Conservation (phyloP, 106 monocot genomes). For the Apostasia ramifera region DNA sequence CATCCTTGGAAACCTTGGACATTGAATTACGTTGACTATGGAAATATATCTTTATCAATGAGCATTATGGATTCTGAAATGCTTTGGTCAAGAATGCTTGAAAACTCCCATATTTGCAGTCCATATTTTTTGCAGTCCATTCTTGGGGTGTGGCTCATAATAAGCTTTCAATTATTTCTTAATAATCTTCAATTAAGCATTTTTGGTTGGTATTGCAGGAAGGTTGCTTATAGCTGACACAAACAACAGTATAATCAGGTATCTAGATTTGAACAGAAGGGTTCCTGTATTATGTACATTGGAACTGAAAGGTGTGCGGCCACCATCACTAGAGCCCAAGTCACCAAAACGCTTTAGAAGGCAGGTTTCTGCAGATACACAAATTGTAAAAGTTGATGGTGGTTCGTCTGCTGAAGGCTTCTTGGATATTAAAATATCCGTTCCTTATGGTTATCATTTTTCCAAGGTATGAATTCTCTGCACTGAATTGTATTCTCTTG, state of each 20-base stretch:
- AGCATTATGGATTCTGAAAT: too few species aligned
- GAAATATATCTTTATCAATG: too few species aligned
- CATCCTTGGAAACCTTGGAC: not conserved
- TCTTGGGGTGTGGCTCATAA: too few species aligned
- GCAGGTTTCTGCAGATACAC: conserved; percentile 49
- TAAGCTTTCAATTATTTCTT: too few species aligned
- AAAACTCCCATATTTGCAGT: not conserved
- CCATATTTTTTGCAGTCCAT: not conserved
- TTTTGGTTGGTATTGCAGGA: conserved; percentile 45
- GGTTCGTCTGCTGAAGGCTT: conserved; percentile 62
- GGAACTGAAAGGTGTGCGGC: conserved; percentile 69
- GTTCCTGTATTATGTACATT: conserved; percentile 49
- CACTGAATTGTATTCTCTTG: not conserved
- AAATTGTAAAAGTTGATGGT: conserved; percentile 51
- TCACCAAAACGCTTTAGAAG: conserved; percentile 61
- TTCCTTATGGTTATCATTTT: conserved; percentile 83
- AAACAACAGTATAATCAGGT: conserved; percentile 81
- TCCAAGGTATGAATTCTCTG: conserved; percentile 59
- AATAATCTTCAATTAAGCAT: conserved; percentile 5
- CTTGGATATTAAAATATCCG: conserved; percentile 50
- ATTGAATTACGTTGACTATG: not conserved
- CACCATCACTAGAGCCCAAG: conserved; percentile 54
- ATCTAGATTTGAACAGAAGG: conserved; percentile 59
- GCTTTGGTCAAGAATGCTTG: too few species aligned
- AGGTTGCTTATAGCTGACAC: conserved; percentile 91